Evolutionary conservation across 768 basidiomycete genomes (phyloP).

Genomic region (Mycena metata): DNA sequence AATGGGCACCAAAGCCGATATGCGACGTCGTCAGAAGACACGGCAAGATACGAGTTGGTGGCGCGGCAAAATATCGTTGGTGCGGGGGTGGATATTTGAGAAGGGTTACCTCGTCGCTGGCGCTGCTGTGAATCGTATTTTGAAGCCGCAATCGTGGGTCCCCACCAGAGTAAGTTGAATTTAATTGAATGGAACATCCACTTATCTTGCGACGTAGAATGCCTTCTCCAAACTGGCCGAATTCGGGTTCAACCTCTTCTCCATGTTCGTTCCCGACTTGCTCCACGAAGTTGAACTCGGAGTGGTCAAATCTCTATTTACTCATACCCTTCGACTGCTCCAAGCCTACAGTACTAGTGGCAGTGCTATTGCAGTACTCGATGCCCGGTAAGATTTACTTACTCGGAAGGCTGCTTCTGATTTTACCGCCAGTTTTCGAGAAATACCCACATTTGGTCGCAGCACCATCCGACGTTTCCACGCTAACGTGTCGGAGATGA

Average conservation of each 20-base stretch:
- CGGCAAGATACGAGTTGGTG: slow-evolving; percentile 31
- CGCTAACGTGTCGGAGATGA: too few relatives aligned
- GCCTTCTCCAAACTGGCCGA: slow-evolving; percentile 39
- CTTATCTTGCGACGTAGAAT: slow-evolving; percentile 36
- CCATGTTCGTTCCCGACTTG: slow-evolving; percentile 42
- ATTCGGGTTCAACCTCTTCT: slow-evolving; percentile 37
- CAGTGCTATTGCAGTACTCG: too few relatives aligned
- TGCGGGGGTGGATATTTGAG: slow-evolving; percentile 34
- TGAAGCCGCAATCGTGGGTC: slow-evolving; percentile 39
- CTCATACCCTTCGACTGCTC: slow-evolving; percentile 44
- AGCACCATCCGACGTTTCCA: too few relatives aligned
- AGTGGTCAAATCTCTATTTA: slow-evolving; percentile 44
- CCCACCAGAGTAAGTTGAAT: slow-evolving; percentile 37
- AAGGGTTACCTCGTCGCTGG: slow-evolving; percentile 26
- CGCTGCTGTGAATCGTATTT: slow-evolving; percentile 20
- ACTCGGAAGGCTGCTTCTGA: too few relatives aligned
- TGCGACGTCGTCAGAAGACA: slow-evolving; percentile 21
- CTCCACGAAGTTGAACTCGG: slow-evolving; percentile 49
- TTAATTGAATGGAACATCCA: neutral
- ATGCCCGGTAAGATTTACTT: too few relatives aligned
- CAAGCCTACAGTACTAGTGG: too few relatives aligned
- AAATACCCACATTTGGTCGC: too few relatives aligned
- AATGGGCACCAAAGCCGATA: slow-evolving; percentile 46
- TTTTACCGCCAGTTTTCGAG: too few relatives aligned
- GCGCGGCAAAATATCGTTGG: slow-evolving; percentile 9